phyloP scores from a whole-genome alignment of 805 yeast genomes.

The Ogataea trehalophila region DNA sequence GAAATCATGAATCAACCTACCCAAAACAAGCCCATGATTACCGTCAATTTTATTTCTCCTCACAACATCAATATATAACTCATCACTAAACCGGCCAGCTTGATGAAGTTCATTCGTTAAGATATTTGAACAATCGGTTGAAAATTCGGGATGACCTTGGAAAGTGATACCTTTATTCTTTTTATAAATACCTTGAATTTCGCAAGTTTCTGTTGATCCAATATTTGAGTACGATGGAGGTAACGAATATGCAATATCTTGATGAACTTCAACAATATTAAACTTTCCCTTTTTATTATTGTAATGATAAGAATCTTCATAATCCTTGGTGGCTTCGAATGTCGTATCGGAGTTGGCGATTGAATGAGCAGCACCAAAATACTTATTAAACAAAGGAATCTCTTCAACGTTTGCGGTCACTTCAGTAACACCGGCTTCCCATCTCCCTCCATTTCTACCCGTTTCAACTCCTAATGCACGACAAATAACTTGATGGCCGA shows the following conservation, averaged over 20 bases:
- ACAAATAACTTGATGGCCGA: slow-evolving; percentile 80
- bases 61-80: slow-evolving; percentile 2
- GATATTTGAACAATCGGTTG: slow-evolving; percentile 26
- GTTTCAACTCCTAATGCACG: slow-evolving; percentile 61
- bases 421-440: slow-evolving; percentile 66
- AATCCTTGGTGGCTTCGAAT: too few species aligned
- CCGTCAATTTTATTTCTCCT: not conserved
- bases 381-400: slow-evolving; percentile 16
- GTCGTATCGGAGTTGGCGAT: too few species aligned
- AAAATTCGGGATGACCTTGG: slow-evolving; percentile 91
- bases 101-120: slow-evolving; percentile 4
- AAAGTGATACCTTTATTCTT: slow-evolving; percentile 53
- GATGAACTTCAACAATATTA: slow-evolving; percentile 51
- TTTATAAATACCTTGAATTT: slow-evolving; percentile 62
- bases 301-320: too few species aligned
- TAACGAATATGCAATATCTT: slow-evolving; percentile 37
- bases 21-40: not conserved
- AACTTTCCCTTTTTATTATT: slow-evolving; percentile 20
- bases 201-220: slow-evolving; percentile 45
- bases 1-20: too few species aligned
- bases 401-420: slow-evolving; percentile 39
- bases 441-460: slow-evolving; percentile 53
- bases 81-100: slow-evolving; percentile 7
- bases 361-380: not conserved
- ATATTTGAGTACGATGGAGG: slow-evolving; percentile 37